Evolutionary conservation across 805 yeast genomes (phyloP), one percentile per base, ranked within the genome.

Genomic region (Dipodascopsis tothii): DNA sequence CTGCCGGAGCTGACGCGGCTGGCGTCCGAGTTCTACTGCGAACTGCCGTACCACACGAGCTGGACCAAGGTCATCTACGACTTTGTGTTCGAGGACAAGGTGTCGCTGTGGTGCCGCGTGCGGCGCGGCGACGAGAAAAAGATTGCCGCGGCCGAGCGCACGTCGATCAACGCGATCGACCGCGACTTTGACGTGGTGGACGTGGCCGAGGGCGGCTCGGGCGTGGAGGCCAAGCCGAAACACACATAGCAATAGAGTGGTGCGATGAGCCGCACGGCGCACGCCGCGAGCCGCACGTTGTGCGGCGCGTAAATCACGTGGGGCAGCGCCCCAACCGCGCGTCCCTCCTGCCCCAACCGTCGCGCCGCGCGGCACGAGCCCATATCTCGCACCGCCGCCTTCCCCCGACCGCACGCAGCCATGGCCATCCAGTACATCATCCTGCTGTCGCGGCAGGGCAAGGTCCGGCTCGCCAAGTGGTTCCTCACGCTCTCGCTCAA

Each of bases 391-490:
- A n/a, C n/a, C n/a, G n/a, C n/a, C n/a, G n/a, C n/a, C n/a, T n/a
- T n/a, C n/a, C n/a, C n/a, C n/a, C n/a, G n/a, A n/a, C n/a, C n/a
- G n/a, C n/a, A n/a, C n/a, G n/a, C n/a, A n/a, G n/a, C n/a, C n/a
- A 84, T 84, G 94, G 80, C 82, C 7, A 74, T 92, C 46, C 82
- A 82, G 55, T 94, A 83, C 62, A 58, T 90, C 42, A 71, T 94
- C 39, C 68, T 92, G 41, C 73, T 90, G 14, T 88, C 96, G 11
- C 77, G 96, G 55, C 98, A 92, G 62, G 99, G 98, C 22, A 92
- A 90, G 64, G 87, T 87, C 25, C 73, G 99, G 56, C 73, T 94
- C 28, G 77, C 94, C 30, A 88, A 88, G 67, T 92, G 99, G 99
- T 92, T 86, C 62, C 74, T 75, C 41, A 78, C 96, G 23, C 70